Evolutionary conservation across 2,329 filamentous ascomycete genomes (phyloP), one percentile per base, ranked within the genome.

Genomic region (Camptophora hylomeconis): DNA sequence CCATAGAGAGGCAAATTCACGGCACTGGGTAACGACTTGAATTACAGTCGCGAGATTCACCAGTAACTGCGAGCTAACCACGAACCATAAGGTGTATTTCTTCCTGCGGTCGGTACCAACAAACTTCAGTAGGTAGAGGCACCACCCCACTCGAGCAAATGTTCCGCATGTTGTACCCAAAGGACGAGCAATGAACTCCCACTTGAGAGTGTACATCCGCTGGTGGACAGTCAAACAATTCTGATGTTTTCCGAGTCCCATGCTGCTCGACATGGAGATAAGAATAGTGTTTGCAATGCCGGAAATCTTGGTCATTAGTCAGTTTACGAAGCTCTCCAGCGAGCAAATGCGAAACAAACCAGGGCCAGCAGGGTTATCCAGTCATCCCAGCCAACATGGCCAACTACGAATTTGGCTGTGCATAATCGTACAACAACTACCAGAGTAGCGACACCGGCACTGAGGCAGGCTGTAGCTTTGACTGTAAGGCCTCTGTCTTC

Each of bases 111-210:
- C 28, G 11, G 21, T 9, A 11, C 30, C 30, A 14, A 32, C 17
- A 25, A 32, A 32, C 17, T 32, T 32, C 11, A 32, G 23, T 14
- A 32, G 12, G 13, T 32, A 32, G 9, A 32, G 11, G 17, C 23
- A 28, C 23, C 27, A 32, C 5, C 23, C 24, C n/a, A 32, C 20
- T 8, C 30, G 23, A 12, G 30, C 11, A 10, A 28, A 7, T 4
- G 30, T 18, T 11, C 23, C 23, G 8, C 19, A 11, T 6, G 28
- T 12, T 11, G 20, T 25, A 10, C 30, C 30, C 9, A 24, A 9
- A 28, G 30, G 24, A 12, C 28, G 11, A 13, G 30, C 24, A 16
- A 17, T 10, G n/a, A 17, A 28, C 10, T 15, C 11, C 15, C 14
- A 32, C 21, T 32, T 32, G 10, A 32, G 17, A 10, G 30, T 10